Evolutionary conservation across 331 rosid genomes (phyloP).

Genomic region (Quercus tomentella): DNA sequence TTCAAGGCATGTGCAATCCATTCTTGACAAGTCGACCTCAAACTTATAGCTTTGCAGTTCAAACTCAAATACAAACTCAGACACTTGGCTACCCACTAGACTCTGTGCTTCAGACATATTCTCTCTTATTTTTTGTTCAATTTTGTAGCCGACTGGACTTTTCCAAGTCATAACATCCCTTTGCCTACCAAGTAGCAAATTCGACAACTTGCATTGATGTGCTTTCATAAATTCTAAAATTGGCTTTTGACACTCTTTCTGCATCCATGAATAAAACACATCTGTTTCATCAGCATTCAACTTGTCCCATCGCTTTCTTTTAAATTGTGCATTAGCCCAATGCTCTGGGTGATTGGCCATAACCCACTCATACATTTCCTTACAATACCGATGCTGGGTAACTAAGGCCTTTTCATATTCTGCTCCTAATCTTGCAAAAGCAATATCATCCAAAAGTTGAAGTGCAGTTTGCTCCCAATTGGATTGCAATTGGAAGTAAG

Average conservation of each 20-base stretch:
- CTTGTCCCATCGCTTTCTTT: conserved; percentile 3
- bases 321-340: neutral
- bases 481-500: neutral
- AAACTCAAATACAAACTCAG: conserved; percentile 5
- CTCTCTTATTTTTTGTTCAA: neutral
- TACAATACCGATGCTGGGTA: neutral
- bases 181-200: neutral
- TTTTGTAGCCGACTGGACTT: neutral
- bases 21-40: neutral
- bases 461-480: neutral
- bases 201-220: neutral
- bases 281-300: neutral
- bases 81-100: neutral
- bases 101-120: neutral
- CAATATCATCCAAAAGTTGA: neutral
- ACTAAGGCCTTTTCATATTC: neutral
- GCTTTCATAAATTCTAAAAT: neutral
- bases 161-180: neutral
- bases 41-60: neutral
- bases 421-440: neutral
- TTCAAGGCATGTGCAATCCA: neutral
- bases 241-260: conserved; percentile 2
- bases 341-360: neutral
- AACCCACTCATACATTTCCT: conserved; percentile 1
- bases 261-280: neutral